These are phyloP conservation scores for Serpula lacrymans DNA, from an alignment of 768 basidiomycete species.

Conservation along the genomic window DNA sequence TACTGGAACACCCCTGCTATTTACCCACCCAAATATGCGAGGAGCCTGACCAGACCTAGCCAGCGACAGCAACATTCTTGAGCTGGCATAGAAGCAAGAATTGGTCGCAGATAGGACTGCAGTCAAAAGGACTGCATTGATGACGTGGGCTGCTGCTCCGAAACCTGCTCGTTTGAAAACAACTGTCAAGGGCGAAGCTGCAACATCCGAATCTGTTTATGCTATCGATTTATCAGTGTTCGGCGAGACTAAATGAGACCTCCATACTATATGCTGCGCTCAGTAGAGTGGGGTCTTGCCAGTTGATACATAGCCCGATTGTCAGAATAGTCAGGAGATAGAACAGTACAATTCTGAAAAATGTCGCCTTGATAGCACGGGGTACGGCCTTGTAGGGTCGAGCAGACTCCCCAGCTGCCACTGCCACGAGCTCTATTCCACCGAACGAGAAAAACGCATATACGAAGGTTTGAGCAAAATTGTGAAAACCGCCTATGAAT, in stretches of 20 bases:
- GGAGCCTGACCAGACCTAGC: conserved; percentile 67
- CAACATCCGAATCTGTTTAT: conserved; percentile 42
- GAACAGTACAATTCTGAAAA: conserved; percentile 63
- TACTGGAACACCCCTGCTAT: conserved; percentile 60
- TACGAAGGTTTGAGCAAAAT: conserved; percentile 57
- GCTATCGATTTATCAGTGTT: background rate
- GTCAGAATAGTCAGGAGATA: conserved; percentile 63
- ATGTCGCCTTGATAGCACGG: conserved; percentile 63
- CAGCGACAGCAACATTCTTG: conserved; percentile 57
- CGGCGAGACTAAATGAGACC: background rate
- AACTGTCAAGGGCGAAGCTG: conserved; percentile 61
- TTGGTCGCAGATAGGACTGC: conserved; percentile 64
- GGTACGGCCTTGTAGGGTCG: conserved; percentile 63
- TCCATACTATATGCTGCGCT: conserved; percentile 40
- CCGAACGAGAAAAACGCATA: conserved; percentile 71
- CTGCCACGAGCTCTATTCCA: conserved; percentile 65
- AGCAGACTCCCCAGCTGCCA: conserved; percentile 70
- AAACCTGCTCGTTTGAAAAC: conserved; percentile 62
- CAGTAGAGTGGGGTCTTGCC: conserved; percentile 50
- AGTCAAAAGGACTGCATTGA: conserved; percentile 67
- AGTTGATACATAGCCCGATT: conserved; percentile 65
- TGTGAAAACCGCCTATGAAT: conserved; percentile 49
- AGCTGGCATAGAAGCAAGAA: conserved; percentile 64
- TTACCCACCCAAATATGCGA: conserved; percentile 59
- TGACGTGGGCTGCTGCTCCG: conserved; percentile 56